phyloP scores from a whole-genome alignment of 2,329 filamentous ascomycete species.

The Teratosphaeriaceae sp. region DNA sequence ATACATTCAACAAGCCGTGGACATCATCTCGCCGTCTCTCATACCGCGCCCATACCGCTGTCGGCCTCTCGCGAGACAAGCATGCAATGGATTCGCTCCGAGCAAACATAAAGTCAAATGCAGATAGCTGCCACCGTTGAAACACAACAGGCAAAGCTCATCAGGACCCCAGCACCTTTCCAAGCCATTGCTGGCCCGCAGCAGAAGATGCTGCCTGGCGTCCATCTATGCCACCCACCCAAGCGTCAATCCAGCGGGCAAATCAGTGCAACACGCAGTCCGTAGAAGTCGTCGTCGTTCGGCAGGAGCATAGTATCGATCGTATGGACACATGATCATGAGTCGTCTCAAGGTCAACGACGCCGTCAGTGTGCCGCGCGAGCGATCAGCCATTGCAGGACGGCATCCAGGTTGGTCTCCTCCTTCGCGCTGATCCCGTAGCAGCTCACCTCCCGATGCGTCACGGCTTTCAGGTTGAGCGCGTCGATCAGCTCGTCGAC shows the following conservation, averaged over 20 bases:
- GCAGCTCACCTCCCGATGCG: slow-evolving; percentile 90
- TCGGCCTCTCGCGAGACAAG: neutral
- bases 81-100: too few species aligned
- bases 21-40: slow-evolving; percentile 5
- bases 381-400: slow-evolving; percentile 93
- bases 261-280: neutral
- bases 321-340: slow-evolving; percentile 8
- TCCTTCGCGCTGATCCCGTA: slow-evolving; percentile 99
- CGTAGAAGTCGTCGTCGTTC: slow-evolving; percentile 5
- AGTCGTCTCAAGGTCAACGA: slow-evolving; percentile 2
- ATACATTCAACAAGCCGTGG: slow-evolving; percentile 1
- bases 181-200: slow-evolving; percentile 33
- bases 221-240: slow-evolving; percentile 10
- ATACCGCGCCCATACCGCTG: neutral
- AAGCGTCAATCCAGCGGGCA: neutral
- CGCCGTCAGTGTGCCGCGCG: slow-evolving; percentile 61
- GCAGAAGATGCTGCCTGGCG: slow-evolving; percentile 17
- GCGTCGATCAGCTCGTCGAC: slow-evolving; percentile 95
- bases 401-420: slow-evolving; percentile 96
- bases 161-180: slow-evolving; percentile 1
- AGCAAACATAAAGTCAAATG: too few species aligned
- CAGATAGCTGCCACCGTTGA: too few species aligned
- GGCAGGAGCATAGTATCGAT: slow-evolving; percentile 3
- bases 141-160: too few species aligned
- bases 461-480: slow-evolving; percentile 82